These are phyloP conservation scores for Starmerella floris DNA, from an alignment of 805 yeast genomes.

Conservation along the genomic window DNA sequence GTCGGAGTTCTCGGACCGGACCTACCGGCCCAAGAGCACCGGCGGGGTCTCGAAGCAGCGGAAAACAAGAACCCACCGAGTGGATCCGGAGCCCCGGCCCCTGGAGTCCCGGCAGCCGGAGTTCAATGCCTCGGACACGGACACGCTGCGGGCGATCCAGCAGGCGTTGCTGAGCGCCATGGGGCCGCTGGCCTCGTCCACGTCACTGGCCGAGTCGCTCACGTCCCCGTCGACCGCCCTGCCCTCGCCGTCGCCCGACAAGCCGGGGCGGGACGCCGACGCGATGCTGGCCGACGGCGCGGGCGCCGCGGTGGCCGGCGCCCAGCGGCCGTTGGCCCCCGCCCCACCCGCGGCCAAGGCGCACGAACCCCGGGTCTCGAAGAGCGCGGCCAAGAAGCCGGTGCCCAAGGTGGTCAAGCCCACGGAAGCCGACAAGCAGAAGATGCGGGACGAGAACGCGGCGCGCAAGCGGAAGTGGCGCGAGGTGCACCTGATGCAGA, in stretches of 20 bases:
- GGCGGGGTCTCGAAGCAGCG: background rate
- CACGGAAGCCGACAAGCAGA: slow-evolving; percentile 36
- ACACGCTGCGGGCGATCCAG: slow-evolving; percentile 23
- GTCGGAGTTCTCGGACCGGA: background rate
- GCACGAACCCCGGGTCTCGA: background rate
- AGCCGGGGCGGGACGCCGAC: background rate
- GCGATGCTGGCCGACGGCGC: background rate
- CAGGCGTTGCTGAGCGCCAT: slow-evolving; percentile 20
- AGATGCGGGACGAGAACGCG: slow-evolving; percentile 52
- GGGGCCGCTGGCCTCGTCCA: slow-evolving; percentile 10
- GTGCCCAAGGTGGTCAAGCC: slow-evolving; percentile 6
- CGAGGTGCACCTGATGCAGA: slow-evolving; percentile 62
- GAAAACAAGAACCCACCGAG: background rate
- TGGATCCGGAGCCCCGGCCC: too few species aligned
- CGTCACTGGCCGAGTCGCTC: slow-evolving; percentile 12
- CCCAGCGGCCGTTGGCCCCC: background rate
- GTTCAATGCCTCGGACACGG: slow-evolving; percentile 20
- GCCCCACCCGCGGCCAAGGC: background rate
- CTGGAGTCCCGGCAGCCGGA: slow-evolving; percentile 4
- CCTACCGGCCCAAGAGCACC: background rate
- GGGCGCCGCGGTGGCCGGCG: background rate
- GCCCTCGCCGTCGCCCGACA: background rate
- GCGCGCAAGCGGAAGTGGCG: slow-evolving; percentile 76
- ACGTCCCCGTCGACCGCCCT: slow-evolving; percentile 1
- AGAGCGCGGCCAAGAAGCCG: background rate